Evolutionary conservation across 2,329 filamentous ascomycete species (phyloP).

Genomic region (Boeremia exigua): DNA sequence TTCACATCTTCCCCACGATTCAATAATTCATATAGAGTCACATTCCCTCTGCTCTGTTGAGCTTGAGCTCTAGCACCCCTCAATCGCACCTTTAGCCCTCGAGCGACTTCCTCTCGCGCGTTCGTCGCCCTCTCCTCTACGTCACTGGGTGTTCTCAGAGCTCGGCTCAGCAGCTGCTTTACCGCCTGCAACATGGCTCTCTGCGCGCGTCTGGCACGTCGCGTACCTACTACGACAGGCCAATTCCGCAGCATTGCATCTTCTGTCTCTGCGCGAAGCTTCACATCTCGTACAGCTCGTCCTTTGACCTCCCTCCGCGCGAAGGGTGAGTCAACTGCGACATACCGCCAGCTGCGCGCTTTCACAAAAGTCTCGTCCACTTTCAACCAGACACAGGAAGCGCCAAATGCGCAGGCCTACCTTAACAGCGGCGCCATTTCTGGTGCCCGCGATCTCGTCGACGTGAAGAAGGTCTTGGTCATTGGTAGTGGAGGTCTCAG

Average conservation of each 20-base stretch:
- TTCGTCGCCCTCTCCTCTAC: slow-evolving; percentile 23
- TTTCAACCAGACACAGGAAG: slow-evolving; percentile 63
- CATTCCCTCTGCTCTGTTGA: slow-evolving; percentile 34
- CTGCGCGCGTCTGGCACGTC: slow-evolving; percentile 51
- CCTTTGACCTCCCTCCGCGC: slow-evolving; percentile 40
- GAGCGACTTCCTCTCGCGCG: slow-evolving; percentile 27
- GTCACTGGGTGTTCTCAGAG: slow-evolving; percentile 31
- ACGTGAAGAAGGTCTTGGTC: slow-evolving; percentile 96
- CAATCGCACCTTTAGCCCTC: slow-evolving; percentile 36
- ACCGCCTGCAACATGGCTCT: slow-evolving; percentile 48
- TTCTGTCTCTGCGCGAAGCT: slow-evolving; percentile 38
- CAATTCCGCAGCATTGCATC: slow-evolving; percentile 40
- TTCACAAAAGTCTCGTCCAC: slow-evolving; percentile 46
- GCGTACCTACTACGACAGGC: slow-evolving; percentile 45
- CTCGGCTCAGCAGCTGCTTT: slow-evolving; percentile 39
- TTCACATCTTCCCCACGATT: slow-evolving; percentile 42
- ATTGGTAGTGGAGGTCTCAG: slow-evolving; percentile 94
- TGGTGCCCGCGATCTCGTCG: slow-evolving; percentile 74
- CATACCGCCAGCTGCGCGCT: slow-evolving; percentile 45
- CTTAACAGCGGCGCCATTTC: slow-evolving; percentile 87
- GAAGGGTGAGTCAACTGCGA: slow-evolving; percentile 40
- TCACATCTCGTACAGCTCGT: slow-evolving; percentile 41
- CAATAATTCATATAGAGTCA: slow-evolving; percentile 39
- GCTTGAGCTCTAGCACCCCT: slow-evolving; percentile 37
- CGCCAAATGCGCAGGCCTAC: slow-evolving; percentile 85